These are phyloP conservation scores for Coniochaeta hoffmannii DNA, from an alignment of 2,329 filamentous ascomycete genomes.

Conservation along the genomic window DNA sequence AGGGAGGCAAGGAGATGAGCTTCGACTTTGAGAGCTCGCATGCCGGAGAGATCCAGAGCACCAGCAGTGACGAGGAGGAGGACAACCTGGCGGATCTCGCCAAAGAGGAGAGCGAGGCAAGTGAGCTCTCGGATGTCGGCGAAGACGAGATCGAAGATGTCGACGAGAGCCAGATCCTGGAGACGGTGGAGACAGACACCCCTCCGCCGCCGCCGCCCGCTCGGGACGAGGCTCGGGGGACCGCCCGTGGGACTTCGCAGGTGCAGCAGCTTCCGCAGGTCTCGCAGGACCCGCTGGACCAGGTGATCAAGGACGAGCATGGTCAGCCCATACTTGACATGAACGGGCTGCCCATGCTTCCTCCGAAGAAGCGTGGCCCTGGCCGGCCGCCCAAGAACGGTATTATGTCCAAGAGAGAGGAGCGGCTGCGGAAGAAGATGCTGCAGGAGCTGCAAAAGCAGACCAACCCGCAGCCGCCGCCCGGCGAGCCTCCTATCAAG, in stretches of 20 bases:
- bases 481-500: slow-evolving; percentile 46
- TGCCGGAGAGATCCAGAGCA: slow-evolving; percentile 48
- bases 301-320: slow-evolving; percentile 14
- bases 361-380: slow-evolving; percentile 64
- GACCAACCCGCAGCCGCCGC: slow-evolving; percentile 37
- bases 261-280: neutral
- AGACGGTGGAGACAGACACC: slow-evolving; percentile 23
- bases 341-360: slow-evolving; percentile 24
- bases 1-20: slow-evolving; percentile 63
- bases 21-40: slow-evolving; percentile 62
- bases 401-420: slow-evolving; percentile 73
- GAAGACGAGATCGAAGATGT: slow-evolving; percentile 20
- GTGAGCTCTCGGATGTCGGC: slow-evolving; percentile 20
- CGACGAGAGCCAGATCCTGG: slow-evolving; percentile 21
- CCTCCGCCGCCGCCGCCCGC: neutral
- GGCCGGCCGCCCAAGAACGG: slow-evolving; percentile 79
- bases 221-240: neutral
- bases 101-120: slow-evolving; percentile 22
- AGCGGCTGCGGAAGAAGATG: slow-evolving; percentile 55
- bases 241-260: neutral
- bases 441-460: slow-evolving; percentile 44
- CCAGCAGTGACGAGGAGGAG: slow-evolving; percentile 38
- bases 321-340: slow-evolving; percentile 8
- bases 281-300: neutral
- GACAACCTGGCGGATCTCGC: slow-evolving; percentile 14